Evolutionary conservation across 805 yeast species (phyloP).

Genomic region (Candida sanyiensis): DNA sequence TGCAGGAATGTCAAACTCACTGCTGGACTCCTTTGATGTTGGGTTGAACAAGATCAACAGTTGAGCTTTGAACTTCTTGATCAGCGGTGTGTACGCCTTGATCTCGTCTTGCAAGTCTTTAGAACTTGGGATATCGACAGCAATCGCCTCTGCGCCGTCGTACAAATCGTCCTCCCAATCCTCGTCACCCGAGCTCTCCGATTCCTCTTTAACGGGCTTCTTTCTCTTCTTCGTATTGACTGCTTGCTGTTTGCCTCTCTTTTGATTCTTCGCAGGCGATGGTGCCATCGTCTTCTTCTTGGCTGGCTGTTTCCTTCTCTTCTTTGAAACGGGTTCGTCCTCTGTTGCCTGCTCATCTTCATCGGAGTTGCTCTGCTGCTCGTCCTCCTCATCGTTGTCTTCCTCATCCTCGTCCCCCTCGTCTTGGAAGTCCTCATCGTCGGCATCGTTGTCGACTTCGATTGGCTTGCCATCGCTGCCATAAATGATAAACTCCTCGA

Average conservation of each 20-base stretch:
- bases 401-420: slow-evolving; percentile 24
- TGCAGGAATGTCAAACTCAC: slow-evolving; percentile 11
- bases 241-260: slow-evolving; percentile 8
- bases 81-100: slow-evolving; percentile 17
- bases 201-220: slow-evolving; percentile 15
- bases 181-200: slow-evolving; percentile 24
- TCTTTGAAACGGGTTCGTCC: slow-evolving; percentile 3
- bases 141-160: slow-evolving; percentile 18
- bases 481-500: slow-evolving; percentile 39
- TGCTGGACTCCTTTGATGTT: slow-evolving; percentile 4
- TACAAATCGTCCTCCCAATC: slow-evolving; percentile 23
- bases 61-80: slow-evolving; percentile 28
- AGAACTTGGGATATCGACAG: slow-evolving; percentile 15
- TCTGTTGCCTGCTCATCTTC: too few relatives aligned
- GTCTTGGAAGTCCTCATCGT: slow-evolving; percentile 28
- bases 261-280: slow-evolving; percentile 11
- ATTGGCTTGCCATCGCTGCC: slow-evolving; percentile 39
- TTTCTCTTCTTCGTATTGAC: slow-evolving; percentile 7
- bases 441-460: slow-evolving; percentile 27
- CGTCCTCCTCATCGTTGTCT: slow-evolving; percentile 19
- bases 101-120: slow-evolving; percentile 13
- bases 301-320: slow-evolving; percentile 7
- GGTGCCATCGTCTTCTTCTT: slow-evolving; percentile 17
- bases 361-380: too few relatives aligned
- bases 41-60: slow-evolving; percentile 18